phyloP scores from a whole-genome alignment of 441 rosid species.

The Pelargonium fulgidum region DNA sequence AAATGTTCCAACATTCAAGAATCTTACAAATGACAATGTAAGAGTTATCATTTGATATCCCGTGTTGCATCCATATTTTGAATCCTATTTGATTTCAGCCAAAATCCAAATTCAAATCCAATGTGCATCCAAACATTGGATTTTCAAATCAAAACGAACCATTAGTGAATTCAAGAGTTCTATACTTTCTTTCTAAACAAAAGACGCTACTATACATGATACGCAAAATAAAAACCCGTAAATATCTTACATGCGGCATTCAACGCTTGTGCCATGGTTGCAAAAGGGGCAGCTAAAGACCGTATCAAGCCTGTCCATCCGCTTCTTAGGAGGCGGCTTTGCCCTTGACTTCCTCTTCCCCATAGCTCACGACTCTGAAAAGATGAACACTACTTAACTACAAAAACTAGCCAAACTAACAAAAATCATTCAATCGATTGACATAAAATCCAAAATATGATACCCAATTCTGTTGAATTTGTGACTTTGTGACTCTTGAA shows the following conservation, averaged over 20 bases:
- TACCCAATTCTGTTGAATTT: no score
- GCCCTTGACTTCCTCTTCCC: conserved; percentile 92
- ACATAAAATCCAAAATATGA: no score
- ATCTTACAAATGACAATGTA: no score
- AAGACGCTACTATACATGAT: neutral
- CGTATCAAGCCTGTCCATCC: conserved; percentile 90
- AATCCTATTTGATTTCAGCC: no score
- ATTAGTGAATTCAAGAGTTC: no score
- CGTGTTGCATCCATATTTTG: no score
- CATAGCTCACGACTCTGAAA: conserved; percentile 32
- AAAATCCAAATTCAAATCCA: no score
- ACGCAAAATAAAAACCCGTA: neutral
- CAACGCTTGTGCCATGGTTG: conserved; percentile 90
- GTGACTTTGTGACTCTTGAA: no score
- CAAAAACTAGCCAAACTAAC: neutral
- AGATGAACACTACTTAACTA: neutral
- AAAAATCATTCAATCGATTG: no score
- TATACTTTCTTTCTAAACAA: neutral
- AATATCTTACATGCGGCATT: conserved; percentile 62
- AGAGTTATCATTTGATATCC: no score
- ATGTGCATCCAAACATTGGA: no score
- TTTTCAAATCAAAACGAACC: neutral
- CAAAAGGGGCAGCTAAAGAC: conserved; percentile 93
- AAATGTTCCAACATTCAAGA: no score
- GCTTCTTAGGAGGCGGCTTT: conserved; percentile 76